These are phyloP conservation scores for Epipyxis sp. DNA, from an alignment of 108 stramenopile genomes.

Conservation along the genomic window DNA sequence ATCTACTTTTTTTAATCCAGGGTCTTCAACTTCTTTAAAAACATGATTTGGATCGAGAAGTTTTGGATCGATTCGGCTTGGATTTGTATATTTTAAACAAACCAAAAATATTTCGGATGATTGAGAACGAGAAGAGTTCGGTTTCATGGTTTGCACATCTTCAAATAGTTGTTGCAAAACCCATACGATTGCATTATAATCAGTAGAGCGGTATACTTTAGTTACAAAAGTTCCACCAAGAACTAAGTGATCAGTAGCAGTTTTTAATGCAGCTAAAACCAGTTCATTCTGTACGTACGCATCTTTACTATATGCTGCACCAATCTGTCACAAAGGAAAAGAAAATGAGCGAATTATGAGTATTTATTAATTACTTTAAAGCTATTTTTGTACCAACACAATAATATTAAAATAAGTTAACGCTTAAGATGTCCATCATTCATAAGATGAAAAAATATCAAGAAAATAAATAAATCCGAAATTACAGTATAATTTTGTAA, in stretches of 20 bases:
- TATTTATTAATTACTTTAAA: no score
- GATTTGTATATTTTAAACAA: slow-evolving; percentile 76
- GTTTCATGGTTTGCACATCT: slow-evolving; percentile 83
- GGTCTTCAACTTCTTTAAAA: slow-evolving; percentile 76
- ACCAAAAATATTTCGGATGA: slow-evolving; percentile 98
- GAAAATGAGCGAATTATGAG: no score
- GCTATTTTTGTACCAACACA: no score
- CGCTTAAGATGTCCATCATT: no score
- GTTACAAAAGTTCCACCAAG: slow-evolving; percentile 84
- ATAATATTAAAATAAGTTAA: no score
- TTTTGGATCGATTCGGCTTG: slow-evolving; percentile 80
- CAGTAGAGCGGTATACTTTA: slow-evolving; percentile 91
- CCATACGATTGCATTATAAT: slow-evolving; percentile 95
- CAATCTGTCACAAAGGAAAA: slow-evolving; percentile 40
- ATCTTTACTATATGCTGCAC: slow-evolving; percentile 89
- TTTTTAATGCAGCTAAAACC: slow-evolving; percentile 85
- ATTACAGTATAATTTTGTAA: neutral
- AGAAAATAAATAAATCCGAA: neutral
- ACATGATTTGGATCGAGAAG: slow-evolving; percentile 95
- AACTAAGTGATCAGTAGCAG: slow-evolving; percentile 85
- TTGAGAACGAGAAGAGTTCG: slow-evolving; percentile 78
- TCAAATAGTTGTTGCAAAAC: slow-evolving; percentile 90
- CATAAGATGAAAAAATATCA: neutral
- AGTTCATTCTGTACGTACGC: slow-evolving; percentile 97
- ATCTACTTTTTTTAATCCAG: slow-evolving; percentile 38